Evolutionary conservation across 257 asterid species (phyloP), one percentile per base, ranked within the genome.

Genomic region (Euphrasia confusa): DNA sequence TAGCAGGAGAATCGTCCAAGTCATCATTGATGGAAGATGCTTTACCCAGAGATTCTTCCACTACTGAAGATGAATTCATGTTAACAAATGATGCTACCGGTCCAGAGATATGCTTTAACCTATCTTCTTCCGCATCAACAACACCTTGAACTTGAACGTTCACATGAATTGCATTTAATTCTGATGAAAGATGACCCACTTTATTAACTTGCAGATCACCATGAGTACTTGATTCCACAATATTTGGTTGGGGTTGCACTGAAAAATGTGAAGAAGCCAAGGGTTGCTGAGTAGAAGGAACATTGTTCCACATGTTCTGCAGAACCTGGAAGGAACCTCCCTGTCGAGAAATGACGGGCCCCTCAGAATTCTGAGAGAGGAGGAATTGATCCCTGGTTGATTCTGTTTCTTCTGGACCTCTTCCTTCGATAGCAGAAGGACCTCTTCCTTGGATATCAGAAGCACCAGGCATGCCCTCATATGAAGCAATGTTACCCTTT

Each of bases 1-100:
- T 78, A 35, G 78, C 83, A 65, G 84, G 84, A 76, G 87, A 82
- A 59, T 72, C 87, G 57, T 82, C 87, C 17, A 68, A 68, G 17
- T 48, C 58, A 75, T 80, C 72, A 71, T 77, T 72, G 61, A 60
- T 54, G 63, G 68, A 49, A 35, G 84, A 68, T 65, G 69, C 74
- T 74, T 72, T 79, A 21, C 80, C 86, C 57, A 50, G 71, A 54
- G 81, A 65, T 35, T 66, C 78, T 61, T 66, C 75, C 66, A 61
- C 65, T 71, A 78, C 74, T 44, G 73, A 76, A 62, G 39, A 79
- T 12, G 68, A 58, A 58, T 65, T 73, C 56, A 40, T 53, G 64
- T 74, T 77, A 70, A 52, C 69, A 37, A 74, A 64, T 61, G 79
- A 50, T 61, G 32, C 72, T 53, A 70, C 71, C 64, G 62, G 75